Evolutionary conservation across 1,139 yeast species (phyloP), one percentile per base, ranked within the genome.

Genomic region (Yamadazyma triangularis): DNA sequence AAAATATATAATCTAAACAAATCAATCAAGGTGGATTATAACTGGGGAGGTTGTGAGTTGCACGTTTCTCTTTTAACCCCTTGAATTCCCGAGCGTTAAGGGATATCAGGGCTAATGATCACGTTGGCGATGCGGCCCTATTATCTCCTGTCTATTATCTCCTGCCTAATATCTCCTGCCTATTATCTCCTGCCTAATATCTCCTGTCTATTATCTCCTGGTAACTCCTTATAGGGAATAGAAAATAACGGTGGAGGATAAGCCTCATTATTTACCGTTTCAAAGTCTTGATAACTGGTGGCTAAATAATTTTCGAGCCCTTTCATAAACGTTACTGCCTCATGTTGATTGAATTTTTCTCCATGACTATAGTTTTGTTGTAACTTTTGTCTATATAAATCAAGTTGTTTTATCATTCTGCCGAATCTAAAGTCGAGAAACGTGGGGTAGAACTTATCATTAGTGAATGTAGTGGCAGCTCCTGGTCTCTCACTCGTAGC

Each of bases 251-350:
- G 6, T 23, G 36, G 31, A 22, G 45, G 47, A 14, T 46, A 47
- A 24, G 32, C 40, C 1, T 23, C 56, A 36, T 59, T 66, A 8
- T 41, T 43, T 24, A 58, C 13, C 2, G 29, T 37, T 49, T 61
- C 65, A 61, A 69, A 66, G 38, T 69, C 71, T 29, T 50, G 57
- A 58, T 67, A 67, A 4, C 70, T 59, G 13, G 48, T 47, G 9
- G 44, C 44, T 29, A 60, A 48, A 39, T 67, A 70, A 7, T 41
- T 41, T 29, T 64, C 67, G 18, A 67, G 49, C 8, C 54, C 60
- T 38, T 58, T 50, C 31, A 68, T 42, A 30, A 54, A 50, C 14
- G 53, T 47, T 19, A 61, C 54, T 4, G 64, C 53, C 13, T 51
- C 47, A 8, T 50, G 47, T 44, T 69, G 71, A 32, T 63, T 55